Conservation (phyloP, 2,329 filamentous ascomycete species). For the Neofusicoccum umdonicola region DNA sequence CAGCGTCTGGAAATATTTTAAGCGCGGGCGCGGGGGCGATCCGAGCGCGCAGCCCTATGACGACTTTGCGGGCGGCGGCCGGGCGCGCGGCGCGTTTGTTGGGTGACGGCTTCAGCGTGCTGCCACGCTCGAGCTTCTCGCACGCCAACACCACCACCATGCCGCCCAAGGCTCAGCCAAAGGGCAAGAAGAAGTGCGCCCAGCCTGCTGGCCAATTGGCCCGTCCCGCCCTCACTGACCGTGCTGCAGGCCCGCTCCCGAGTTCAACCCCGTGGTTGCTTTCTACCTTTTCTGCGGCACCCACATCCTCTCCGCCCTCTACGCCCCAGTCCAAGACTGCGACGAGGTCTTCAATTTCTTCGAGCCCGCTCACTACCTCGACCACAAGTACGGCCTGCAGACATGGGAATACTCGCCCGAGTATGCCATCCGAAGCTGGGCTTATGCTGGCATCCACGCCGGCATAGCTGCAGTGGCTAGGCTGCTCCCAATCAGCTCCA, state of each 20-base stretch:
- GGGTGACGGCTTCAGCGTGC: not conserved
- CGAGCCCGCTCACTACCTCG: conserved; percentile 93
- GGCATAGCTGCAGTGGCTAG: conserved; percentile 65
- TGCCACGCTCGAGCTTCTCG: not conserved
- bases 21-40: not conserved
- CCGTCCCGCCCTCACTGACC: conserved; percentile 42
- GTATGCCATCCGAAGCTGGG: conserved; percentile 93
- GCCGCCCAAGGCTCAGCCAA: conserved; percentile 4
- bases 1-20: conserved; percentile 16
- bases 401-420: conserved; percentile 99
- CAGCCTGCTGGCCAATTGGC: not conserved
- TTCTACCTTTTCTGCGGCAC: conserved; percentile 78
- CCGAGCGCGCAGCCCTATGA: conserved; percentile 14
- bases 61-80: not conserved
- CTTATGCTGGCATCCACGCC: conserved; percentile 81
- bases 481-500: conserved; percentile 48
- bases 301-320: conserved; percentile 73
- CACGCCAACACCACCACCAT: not conserved
- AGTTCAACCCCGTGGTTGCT: conserved; percentile 66
- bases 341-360: conserved; percentile 99
- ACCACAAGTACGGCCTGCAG: conserved; percentile 87
- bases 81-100: conserved; percentile 6
- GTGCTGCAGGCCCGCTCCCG: conserved; percentile 26
- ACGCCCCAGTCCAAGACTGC: conserved; percentile 92
- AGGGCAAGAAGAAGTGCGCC: conserved; percentile 8